Evolutionary conservation across 2,329 filamentous ascomycete genomes (phyloP).

Genomic region (Botrytis aclada): DNA sequence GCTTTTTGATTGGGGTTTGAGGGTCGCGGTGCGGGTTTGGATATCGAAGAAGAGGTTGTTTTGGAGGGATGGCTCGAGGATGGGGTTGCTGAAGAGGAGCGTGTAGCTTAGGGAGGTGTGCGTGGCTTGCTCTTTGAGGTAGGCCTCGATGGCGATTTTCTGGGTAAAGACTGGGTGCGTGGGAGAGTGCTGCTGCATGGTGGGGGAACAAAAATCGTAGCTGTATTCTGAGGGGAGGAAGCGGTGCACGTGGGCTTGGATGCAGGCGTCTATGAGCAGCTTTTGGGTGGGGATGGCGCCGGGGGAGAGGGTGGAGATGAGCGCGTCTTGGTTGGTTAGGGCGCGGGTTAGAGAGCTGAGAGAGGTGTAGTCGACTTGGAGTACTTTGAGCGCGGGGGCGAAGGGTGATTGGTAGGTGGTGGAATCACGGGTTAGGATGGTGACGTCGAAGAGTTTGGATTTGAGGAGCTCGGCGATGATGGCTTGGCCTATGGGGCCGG

Average conservation of each 20-base stretch:
- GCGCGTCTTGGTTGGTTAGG: conserved; percentile 28
- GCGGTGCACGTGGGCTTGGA: conserved; percentile 55
- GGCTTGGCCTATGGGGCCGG: conserved; percentile 35
- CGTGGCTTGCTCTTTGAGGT: conserved; percentile 25
- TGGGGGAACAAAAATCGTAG: conserved; percentile 32
- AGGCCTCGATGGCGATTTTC: conserved; percentile 14
- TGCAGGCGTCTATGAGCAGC: conserved; percentile 51
- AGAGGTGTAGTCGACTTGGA: conserved; percentile 24
- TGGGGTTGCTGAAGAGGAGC: conserved; percentile 2
- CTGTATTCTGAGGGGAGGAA: conserved; percentile 58
- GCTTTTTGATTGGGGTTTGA: background rate
- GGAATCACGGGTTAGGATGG: conserved; percentile 37
- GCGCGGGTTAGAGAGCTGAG: conserved; percentile 31
- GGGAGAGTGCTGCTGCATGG: background rate
- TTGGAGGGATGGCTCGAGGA: conserved; percentile 40
- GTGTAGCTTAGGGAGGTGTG: conserved; percentile 38
- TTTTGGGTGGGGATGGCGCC: conserved; percentile 16
- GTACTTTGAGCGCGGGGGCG: conserved; percentile 27
- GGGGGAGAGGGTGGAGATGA: conserved; percentile 24
- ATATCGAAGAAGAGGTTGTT: conserved; percentile 46
- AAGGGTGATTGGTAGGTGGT: conserved; percentile 29
- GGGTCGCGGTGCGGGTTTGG: conserved; percentile 29
- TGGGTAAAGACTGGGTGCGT: background rate
- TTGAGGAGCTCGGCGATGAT: conserved; percentile 36
- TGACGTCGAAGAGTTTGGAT: conserved; percentile 34